Conservation (phyloP, 768 basidiomycete species). For the Gelatoporia subvermispora region DNA sequence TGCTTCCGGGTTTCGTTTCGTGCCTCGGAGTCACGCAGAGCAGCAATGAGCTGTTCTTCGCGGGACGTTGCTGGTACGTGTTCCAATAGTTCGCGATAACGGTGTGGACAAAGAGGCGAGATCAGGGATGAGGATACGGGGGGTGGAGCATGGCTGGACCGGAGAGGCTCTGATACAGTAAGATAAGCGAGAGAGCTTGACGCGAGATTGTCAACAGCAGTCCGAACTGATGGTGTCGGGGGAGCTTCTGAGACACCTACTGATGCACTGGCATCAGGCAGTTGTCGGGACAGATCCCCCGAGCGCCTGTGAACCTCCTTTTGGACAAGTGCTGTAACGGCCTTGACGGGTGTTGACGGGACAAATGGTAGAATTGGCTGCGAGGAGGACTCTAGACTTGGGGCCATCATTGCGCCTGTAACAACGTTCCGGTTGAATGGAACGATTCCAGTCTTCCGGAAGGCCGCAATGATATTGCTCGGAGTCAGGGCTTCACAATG, state of each 20-base stretch:
- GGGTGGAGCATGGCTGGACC: neutral
- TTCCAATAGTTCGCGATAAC: neutral
- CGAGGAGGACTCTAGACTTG: constrained; percentile 25
- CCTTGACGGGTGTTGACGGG: constrained; percentile 20
- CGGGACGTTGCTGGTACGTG: constrained; percentile 1
- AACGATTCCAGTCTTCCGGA: constrained; percentile 33
- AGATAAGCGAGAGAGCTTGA: neutral
- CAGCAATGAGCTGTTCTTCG: constrained; percentile 2
- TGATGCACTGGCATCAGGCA: neutral
- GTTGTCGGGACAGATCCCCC: neutral
- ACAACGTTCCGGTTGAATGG: constrained; percentile 33
- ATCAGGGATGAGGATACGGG: neutral
- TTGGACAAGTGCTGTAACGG: constrained; percentile 14
- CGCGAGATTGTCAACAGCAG: neutral
- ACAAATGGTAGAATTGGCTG: constrained; percentile 18
- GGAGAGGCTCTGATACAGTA: neutral
- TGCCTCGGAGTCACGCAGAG: neutral
- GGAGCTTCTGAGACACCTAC: neutral
- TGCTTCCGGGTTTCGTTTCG: neutral
- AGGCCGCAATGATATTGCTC: constrained; percentile 31
- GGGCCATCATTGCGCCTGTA: constrained; percentile 29
- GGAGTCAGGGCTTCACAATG: constrained; percentile 25
- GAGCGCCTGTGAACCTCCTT: neutral
- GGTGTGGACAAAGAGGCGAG: neutral
- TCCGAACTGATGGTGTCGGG: neutral